phyloP scores from a whole-genome alignment of 768 basidiomycete genomes.

The Tylopilus subfusipes region DNA sequence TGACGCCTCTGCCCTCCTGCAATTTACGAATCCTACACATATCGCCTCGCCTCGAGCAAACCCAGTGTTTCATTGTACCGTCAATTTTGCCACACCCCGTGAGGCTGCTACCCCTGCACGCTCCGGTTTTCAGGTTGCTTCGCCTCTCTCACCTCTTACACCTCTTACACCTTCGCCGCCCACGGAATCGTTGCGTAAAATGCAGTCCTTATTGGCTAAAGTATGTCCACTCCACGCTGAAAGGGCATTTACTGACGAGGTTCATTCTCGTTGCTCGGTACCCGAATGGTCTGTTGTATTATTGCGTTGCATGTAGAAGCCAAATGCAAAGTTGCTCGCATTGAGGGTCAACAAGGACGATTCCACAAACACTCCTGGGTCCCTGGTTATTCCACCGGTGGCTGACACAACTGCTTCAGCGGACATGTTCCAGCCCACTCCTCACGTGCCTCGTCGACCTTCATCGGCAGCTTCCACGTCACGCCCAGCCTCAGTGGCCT shows the following conservation, averaged over 20 bases:
- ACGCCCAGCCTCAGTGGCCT: background rate
- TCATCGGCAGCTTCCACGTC: conserved; percentile 3
- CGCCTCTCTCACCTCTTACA: conserved; percentile 45
- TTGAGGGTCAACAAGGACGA: background rate
- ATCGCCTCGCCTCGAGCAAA: conserved; percentile 5
- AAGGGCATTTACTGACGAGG: background rate
- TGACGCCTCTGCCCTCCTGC: conserved; percentile 12
- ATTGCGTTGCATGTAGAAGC: background rate
- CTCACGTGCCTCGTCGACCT: background rate
- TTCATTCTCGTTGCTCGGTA: background rate
- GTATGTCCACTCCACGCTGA: conserved; percentile 14
- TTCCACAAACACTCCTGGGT: background rate
- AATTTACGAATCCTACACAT: conserved; percentile 21
- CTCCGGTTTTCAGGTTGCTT: background rate
- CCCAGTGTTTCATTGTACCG: conserved; percentile 17
- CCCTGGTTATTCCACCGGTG: background rate
- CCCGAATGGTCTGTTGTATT: background rate
- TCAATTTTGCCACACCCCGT: conserved; percentile 31
- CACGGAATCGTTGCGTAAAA: conserved; percentile 2
- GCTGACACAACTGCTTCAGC: conserved; percentile 4
- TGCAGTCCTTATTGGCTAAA: conserved; percentile 13
- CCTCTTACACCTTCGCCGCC: conserved; percentile 50
- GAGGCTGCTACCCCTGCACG: conserved; percentile 1
- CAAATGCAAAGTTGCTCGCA: background rate
- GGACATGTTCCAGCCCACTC: background rate